Evolutionary conservation across 345 rosid genomes (phyloP).

Genomic region (Euphorbia peplus): DNA sequence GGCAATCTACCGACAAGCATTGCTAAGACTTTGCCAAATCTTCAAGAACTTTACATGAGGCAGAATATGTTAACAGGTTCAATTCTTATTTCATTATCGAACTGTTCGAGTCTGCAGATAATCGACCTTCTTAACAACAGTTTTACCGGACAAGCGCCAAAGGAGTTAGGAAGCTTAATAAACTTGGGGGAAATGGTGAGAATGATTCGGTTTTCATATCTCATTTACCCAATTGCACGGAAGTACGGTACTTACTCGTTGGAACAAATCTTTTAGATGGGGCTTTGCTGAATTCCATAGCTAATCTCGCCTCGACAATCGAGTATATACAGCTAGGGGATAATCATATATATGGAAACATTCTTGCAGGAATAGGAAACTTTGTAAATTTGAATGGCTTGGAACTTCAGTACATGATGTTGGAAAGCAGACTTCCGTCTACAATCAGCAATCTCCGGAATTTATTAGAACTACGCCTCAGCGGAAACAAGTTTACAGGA

Average conservation of each 20-base stretch:
- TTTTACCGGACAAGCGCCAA: too few species aligned
- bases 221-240: slow-evolving; percentile 19
- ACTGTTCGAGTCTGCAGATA: too few species aligned
- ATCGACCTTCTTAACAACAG: too few species aligned
- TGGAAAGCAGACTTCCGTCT: slow-evolving; percentile 1
- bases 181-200: slow-evolving; percentile 13
- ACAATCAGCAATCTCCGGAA: slow-evolving; percentile 2
- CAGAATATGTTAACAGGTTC: too few species aligned
- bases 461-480: not conserved
- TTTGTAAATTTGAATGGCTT: not conserved
- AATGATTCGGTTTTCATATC: slow-evolving; percentile 21
- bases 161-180: too few species aligned
- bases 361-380: slow-evolving; percentile 21
- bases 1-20: too few species aligned
- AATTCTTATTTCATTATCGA: too few species aligned
- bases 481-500: slow-evolving; percentile 11
- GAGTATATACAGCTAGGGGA: fast-evolving
- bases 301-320: slow-evolving; percentile 7
- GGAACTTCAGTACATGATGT: not conserved
- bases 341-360: slow-evolving; percentile 11
- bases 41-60: too few species aligned
- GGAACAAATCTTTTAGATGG: not conserved
- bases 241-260: not conserved
- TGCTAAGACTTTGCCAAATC: too few species aligned
- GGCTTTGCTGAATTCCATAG: not conserved